A percentile compares a stretch with the other conserved stretches of the same genome.
Evolutionary conservation across 257 asterid species (phyloP).

Genomic region (Vinca minor): DNA sequence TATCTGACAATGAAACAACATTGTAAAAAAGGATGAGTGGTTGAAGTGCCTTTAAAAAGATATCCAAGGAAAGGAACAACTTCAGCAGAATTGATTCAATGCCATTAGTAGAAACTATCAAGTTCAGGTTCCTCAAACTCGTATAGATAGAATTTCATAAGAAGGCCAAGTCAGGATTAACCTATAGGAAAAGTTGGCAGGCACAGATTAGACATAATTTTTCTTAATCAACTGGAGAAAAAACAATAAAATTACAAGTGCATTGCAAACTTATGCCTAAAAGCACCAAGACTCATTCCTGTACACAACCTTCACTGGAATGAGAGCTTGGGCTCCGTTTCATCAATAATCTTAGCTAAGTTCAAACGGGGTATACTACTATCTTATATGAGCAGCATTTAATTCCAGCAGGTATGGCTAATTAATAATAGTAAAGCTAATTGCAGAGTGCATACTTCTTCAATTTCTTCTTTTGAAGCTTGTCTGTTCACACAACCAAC

Average conservation of each 20-base stretch:
- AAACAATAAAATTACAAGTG: background rate
- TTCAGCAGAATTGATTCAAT: background rate
- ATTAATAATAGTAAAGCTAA: background rate
- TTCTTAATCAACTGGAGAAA: background rate
- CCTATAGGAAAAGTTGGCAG: background rate
- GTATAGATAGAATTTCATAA: background rate
- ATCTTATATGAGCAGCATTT: background rate
- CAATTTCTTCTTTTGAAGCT: constrained; percentile 56
- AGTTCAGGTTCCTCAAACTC: constrained; percentile 2
- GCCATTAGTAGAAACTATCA: background rate
- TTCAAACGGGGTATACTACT: background rate
- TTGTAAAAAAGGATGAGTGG: background rate
- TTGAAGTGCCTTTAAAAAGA: no score
- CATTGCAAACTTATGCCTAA: background rate
- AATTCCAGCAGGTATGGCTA: background rate
- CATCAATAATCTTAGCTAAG: background rate
- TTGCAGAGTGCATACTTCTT: constrained; percentile 44
- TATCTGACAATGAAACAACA: constrained; percentile 36
- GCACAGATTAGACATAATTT: background rate
- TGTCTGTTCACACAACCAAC: constrained; percentile 72
- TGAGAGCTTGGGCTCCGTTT: background rate
- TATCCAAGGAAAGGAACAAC: background rate
- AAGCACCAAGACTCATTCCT: background rate
- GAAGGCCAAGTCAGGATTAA: background rate
- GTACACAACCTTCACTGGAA: background rate